These are phyloP conservation scores for Kuraishia molischiana DNA, from an alignment of 805 yeast genomes.

Conservation along the genomic window DNA sequence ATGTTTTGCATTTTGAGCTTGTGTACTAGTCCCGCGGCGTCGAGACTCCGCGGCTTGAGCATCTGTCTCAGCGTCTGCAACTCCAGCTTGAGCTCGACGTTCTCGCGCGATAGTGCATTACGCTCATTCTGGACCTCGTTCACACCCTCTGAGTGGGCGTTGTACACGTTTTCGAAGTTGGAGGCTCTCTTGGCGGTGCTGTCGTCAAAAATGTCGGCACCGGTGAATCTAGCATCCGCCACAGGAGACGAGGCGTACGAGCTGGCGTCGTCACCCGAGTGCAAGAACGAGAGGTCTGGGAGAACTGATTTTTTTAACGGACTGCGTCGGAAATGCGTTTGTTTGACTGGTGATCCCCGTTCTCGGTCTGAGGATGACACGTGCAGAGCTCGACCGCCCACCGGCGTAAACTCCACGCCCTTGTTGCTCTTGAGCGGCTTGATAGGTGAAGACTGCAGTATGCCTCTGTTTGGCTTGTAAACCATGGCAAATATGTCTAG, in stretches of 20 bases:
- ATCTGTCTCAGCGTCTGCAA: not conserved
- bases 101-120: not conserved
- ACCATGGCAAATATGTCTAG: not conserved
- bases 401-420: not conserved
- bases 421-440: not conserved
- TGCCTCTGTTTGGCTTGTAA: not conserved
- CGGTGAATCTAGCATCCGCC: not conserved
- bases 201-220: not conserved
- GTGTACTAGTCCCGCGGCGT: not conserved
- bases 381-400: not conserved
- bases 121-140: not conserved
- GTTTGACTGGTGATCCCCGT: not conserved
- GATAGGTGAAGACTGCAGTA: not conserved
- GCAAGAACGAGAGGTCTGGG: not conserved
- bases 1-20: constrained; percentile 1
- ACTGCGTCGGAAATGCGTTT: not conserved
- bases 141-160: not conserved
- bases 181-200: not conserved
- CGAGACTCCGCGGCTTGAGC: not conserved
- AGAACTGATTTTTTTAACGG: not conserved
- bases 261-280: not conserved
- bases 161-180: not conserved
- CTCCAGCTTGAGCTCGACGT: not conserved
- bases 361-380: not conserved
- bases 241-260: not conserved